Evolutionary conservation across 495 filamentous ascomycete species (phyloP).

Genomic region (Hypoxylon fuscum): DNA sequence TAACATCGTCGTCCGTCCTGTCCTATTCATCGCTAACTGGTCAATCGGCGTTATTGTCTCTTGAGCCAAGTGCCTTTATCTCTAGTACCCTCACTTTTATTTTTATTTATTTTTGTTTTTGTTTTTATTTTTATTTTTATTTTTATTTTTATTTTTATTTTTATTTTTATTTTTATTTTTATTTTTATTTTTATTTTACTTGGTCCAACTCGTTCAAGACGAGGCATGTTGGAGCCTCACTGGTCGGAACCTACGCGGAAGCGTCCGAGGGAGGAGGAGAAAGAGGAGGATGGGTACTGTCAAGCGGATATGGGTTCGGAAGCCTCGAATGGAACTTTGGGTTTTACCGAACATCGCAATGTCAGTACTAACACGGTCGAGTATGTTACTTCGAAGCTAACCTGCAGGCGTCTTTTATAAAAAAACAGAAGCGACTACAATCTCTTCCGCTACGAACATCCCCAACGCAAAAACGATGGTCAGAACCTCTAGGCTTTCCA

Average conservation of each 20-base stretch:
- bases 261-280: conserved; percentile 36
- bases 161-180: conserved; percentile 2
- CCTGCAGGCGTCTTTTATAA: no score
- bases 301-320: conserved; percentile 18
- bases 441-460: conserved; percentile 55
- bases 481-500: conserved; percentile 45
- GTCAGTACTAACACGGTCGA: conserved; percentile 42
- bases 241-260: conserved; percentile 40
- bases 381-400: no score
- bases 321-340: conserved; percentile 39
- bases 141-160: no score
- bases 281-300: conserved; percentile 21
- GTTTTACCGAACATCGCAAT: conserved; percentile 59
- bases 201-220: background rate
- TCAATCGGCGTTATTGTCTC: background rate
- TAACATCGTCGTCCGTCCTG: background rate
- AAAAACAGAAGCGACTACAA: conserved; percentile 57
- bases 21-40: background rate
- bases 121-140: background rate
- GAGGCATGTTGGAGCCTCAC: conserved; percentile 35
- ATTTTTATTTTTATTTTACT: background rate
- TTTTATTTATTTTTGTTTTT: conserved; percentile 1
- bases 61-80: background rate
- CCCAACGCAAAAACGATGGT: conserved; percentile 52
- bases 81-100: background rate